Conservation (phyloP, 495 filamentous ascomycete species). For the Friedmanniomyces simplex region DNA sequence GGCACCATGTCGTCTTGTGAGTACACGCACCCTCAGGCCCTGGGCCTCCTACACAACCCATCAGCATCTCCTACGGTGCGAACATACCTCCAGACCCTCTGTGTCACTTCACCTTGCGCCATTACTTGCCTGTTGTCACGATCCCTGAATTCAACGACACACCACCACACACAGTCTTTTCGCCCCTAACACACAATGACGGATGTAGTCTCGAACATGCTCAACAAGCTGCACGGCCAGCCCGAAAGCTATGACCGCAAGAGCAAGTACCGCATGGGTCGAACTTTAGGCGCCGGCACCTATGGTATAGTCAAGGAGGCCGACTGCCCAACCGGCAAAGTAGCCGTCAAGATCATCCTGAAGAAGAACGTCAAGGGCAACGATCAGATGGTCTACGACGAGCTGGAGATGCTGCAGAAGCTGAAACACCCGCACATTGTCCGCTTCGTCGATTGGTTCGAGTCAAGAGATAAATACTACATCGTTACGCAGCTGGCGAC, state of each 20-base stretch:
- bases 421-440: slow-evolving; percentile 95
- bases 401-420: slow-evolving; percentile 80
- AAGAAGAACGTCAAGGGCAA: slow-evolving; percentile 99
- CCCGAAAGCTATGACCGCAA: slow-evolving; percentile 98
- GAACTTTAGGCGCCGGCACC: slow-evolving; percentile 89
- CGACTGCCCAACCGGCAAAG: slow-evolving; percentile 70
- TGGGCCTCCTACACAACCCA: too few species aligned
- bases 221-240: slow-evolving; percentile 96
- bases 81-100: too few species aligned
- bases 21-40: too few species aligned
- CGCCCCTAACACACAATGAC: slow-evolving; percentile 1
- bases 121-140: not conserved
- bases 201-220: slow-evolving; percentile 70
- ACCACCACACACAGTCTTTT: not conserved
- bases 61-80: too few species aligned
- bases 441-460: slow-evolving; percentile 97
- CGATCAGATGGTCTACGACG: slow-evolving; percentile 97
- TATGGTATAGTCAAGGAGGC: slow-evolving; percentile 98
- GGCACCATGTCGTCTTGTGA: slow-evolving; percentile 9
- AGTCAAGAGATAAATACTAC: slow-evolving; percentile 99
- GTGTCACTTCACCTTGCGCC: not conserved
- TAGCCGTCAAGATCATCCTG: slow-evolving; percentile 96
- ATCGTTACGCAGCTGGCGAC: slow-evolving; percentile 97
- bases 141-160: not conserved
- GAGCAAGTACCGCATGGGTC: slow-evolving; percentile 82